These are phyloP conservation scores for Cryptosporidium ubiquitum DNA, from an alignment of 169 alveolate genomes.

Conservation along the genomic window DNA sequence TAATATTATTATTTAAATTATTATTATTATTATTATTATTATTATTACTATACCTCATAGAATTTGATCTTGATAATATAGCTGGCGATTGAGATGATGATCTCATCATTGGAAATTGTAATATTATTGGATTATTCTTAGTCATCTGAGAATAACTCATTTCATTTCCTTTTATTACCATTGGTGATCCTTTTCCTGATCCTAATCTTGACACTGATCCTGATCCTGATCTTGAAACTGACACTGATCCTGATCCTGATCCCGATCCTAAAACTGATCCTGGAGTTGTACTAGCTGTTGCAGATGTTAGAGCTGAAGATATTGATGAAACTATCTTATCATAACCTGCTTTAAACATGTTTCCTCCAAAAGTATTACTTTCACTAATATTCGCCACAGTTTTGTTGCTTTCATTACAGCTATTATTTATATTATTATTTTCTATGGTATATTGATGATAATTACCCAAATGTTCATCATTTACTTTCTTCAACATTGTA, in stretches of 20 bases:
- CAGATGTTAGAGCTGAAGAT: neutral
- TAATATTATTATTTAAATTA: neutral
- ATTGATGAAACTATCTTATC: neutral
- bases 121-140: slow-evolving; percentile 2
- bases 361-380: neutral
- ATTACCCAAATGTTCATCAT: neutral
- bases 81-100: slow-evolving; percentile 8
- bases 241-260: too few species aligned
- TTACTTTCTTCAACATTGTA: neutral
- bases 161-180: neutral
- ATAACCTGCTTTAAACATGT: neutral
- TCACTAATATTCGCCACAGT: neutral
- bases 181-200: neutral
- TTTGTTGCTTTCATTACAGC: neutral
- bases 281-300: neutral
- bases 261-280: neutral
- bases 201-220: neutral
- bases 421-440: neutral
- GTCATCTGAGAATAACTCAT: slow-evolving; percentile 4
- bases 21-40: neutral
- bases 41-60: slow-evolving; percentile 14
- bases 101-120: neutral
- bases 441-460: slow-evolving; percentile 7
- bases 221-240: neutral
- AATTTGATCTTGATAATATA: slow-evolving; percentile 52